Base-by-base conservation (phyloP, 2,329 filamentous ascomycete species). In the Epichloe sp. region DNA sequence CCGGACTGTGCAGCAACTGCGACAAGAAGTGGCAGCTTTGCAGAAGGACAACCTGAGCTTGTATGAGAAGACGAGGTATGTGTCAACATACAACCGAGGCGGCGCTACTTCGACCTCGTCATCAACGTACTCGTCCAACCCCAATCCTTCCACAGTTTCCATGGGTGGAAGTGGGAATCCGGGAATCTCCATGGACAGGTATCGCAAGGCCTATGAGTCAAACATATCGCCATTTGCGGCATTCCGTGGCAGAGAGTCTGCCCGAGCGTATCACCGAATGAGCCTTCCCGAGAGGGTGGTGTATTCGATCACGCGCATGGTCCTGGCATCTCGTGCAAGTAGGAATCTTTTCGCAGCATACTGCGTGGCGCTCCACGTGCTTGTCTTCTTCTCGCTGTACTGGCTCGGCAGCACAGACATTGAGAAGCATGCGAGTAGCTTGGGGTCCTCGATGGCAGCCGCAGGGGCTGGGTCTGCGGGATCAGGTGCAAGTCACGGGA, bases 61-160 rank as follows among this genome's bases (percentile, higher is more conserved):
- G 7, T 98, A 98, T 66, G 93, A 98, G 68, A 98, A 97, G 76
- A 95, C 91, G 17, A 82, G 93, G 58, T 98, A 98, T 65, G 83
- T 97, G 23, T 95, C 89, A 6, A 90, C 88, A 2, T 98, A 96
- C 72, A 95, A 84, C 66, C 82, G 90, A 49, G 78, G 78, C 44
- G 78, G 77, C 14, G 75, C 76, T 5, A 76, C 78, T 31, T 68
- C 71, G 40, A 79, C 82, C 11, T 79, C 79, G 5, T 78, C 78
- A 14, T 82, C 82, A 12, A 81, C 82, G n/a, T 85, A 82, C 43
- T 74, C 77, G 38, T 73, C 74, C 52, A 88, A 84, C 60, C 83
- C 88, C 2, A 94, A 90, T 63, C 82, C 87, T 0, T 85, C 86
- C 0, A 81, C 85, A 21, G 73, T 88, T 26, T 75, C 77, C 56